Base-by-base conservation (phyloP, 2,329 filamentous ascomycete genomes). In the Thelonectria discophora region DNA sequence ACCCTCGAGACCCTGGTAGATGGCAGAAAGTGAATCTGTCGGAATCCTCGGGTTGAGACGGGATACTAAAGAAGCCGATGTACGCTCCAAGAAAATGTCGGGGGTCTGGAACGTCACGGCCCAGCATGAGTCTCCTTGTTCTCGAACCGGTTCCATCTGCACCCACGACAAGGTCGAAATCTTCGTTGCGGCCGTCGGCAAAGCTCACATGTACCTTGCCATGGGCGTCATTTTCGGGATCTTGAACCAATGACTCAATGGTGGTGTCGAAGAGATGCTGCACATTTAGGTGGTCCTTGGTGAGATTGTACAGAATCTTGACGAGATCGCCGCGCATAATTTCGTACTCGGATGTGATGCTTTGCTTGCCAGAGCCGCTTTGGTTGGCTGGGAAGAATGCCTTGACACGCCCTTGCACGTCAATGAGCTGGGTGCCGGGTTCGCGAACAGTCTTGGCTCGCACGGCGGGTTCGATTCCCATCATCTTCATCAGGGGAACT, bases 261-360 rank as follows among this genome's bases (percentile, higher is more conserved):
- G 73, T 71, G n/a, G 73, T 72, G 10, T 67, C 71, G 51, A 77
- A 77, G 0, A 68, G 12, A 42, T 74, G 73, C 21, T 64, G 69
- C 7, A 67, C 69, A 1, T 42, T 42, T 42, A 15, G 39, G 3
- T 54, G 65, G 24, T 72, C 64, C 13, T 72, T 65, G 17, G 74
- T 77, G 13, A 67, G 74, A 73, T 77, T 74, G 55, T 82, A 77
- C 0, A 87, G 63, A 2, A 86, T 65, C 1, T 65, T 69, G 17
- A 78, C 80, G 11, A 87, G 64, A 48, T 86, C 81, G 0, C 81
- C 84, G 5, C 85, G 75, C 78, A 86, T 80, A 54, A 87, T 86
- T 72, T 87, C 85, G 47, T 78, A 81, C 15, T 86, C 84, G 1
- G 75, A 77, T 0, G 81, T 82, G 37, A 84, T 76, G n/a, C 68